phyloP scores from a whole-genome alignment of 1,284 basidiomycete species.

The Mycena citricolor region DNA sequence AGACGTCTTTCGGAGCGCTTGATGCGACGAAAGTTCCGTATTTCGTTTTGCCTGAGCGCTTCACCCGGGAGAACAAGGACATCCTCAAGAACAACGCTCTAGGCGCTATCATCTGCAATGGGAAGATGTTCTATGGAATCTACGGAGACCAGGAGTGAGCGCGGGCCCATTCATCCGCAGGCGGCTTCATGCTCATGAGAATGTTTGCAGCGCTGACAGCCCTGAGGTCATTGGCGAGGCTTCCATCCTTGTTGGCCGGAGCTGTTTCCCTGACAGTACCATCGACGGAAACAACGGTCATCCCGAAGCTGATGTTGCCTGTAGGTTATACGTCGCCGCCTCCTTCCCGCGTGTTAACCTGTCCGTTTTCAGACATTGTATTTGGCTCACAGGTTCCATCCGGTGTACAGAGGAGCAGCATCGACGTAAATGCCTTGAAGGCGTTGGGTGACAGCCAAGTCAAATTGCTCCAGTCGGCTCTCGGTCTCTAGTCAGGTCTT shows the following conservation, averaged over 20 bases:
- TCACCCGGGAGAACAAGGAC: slow-evolving; percentile 20
- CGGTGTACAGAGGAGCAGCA: slow-evolving; percentile 14
- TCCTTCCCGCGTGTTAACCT: neutral
- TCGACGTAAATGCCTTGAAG: slow-evolving; percentile 16
- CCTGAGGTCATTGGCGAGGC: slow-evolving; percentile 29
- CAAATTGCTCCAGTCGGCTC: slow-evolving; percentile 15
- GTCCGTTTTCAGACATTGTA: slow-evolving; percentile 14
- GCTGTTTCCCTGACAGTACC: slow-evolving; percentile 25
- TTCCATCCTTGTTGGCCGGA: slow-evolving; percentile 25
- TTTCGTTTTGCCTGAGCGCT: slow-evolving; percentile 26
- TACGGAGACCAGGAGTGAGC: slow-evolving; percentile 28
- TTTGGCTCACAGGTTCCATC: slow-evolving; percentile 18
- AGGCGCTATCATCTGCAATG: slow-evolving; percentile 27
- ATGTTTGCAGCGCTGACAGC: slow-evolving; percentile 21
- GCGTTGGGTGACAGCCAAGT: slow-evolving; percentile 15
- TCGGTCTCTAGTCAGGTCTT: slow-evolving; percentile 17
- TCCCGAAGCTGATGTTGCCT: slow-evolving; percentile 24
- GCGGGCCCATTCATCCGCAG: too few relatives aligned
- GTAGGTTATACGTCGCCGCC: slow-evolving; percentile 16
- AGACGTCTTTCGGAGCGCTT: slow-evolving; percentile 28
- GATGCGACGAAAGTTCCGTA: slow-evolving; percentile 27
- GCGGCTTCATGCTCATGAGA: neutral
- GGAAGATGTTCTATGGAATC: slow-evolving; percentile 30
- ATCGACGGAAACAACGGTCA: slow-evolving; percentile 27
- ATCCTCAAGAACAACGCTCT: slow-evolving; percentile 25